A percentile compares a stretch with the other conserved stretches of the same genome.
Evolutionary conservation across 768 basidiomycete genomes (phyloP).

Genomic region (Podaxis sp.): DNA sequence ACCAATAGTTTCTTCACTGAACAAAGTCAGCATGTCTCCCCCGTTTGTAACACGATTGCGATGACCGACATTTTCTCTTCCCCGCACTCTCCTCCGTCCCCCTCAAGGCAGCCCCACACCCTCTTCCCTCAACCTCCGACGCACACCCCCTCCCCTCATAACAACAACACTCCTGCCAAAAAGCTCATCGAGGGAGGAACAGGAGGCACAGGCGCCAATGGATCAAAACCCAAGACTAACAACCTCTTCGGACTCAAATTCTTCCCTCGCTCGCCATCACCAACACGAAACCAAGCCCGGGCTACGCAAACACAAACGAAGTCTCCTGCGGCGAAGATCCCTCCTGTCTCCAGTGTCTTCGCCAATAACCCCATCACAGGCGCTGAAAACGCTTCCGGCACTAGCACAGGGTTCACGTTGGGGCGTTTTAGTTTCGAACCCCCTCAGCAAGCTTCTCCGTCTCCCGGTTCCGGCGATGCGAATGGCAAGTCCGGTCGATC

Average conservation of each 20-base stretch:
- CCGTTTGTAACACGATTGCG: conserved; percentile 33
- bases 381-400: conserved; percentile 14
- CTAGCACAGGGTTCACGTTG: conserved; percentile 11
- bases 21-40: conserved; percentile 45
- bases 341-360: conserved; percentile 1
- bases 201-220: conserved; percentile 6
- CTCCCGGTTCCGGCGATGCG: conserved; percentile 9
- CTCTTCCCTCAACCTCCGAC: conserved; percentile 17
- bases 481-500: conserved; percentile 15
- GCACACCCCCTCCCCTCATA: conserved; percentile 14
- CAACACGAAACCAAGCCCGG: conserved; percentile 19
- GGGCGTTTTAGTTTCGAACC: conserved; percentile 15
- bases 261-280: conserved; percentile 52
- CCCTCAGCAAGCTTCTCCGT: conserved; percentile 13
- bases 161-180: conserved; percentile 21
- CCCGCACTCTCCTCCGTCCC: conserved; percentile 21
- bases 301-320: conserved; percentile 1
- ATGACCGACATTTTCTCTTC: conserved; percentile 39
- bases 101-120: conserved; percentile 33
- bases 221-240: conserved; percentile 31
- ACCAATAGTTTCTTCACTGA: conserved; percentile 17
- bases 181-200: conserved; percentile 17
- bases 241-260: conserved; percentile 45
- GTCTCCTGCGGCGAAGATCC: conserved; percentile 13
- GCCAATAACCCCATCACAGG: conserved; percentile 13